These are phyloP conservation scores for Phialemoniopsis sp. DNA, from an alignment of 2,329 filamentous ascomycete genomes.

Conservation along the genomic window DNA sequence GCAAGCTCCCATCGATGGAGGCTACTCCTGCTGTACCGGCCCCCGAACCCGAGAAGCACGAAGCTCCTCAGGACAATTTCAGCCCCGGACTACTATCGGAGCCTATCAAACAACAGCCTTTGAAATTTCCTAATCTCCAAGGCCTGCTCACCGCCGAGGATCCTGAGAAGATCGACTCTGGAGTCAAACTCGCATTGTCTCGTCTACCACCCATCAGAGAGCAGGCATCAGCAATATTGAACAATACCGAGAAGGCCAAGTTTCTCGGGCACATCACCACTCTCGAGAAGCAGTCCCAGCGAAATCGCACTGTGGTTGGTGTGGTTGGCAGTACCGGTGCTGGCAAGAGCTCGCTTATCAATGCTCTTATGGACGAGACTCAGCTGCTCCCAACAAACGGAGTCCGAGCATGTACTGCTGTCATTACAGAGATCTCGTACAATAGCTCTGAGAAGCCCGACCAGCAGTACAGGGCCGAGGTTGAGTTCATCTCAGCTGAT, in stretches of 20 bases:
- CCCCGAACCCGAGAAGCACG: no score
- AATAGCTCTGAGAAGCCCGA: constrained; percentile 36
- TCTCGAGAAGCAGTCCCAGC: constrained; percentile 29
- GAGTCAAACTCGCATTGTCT: no score
- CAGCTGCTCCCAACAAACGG: constrained; percentile 37
- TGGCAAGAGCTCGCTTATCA: constrained; percentile 60
- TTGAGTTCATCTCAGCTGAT: constrained; percentile 49
- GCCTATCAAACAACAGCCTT: no score
- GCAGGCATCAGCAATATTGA: no score
- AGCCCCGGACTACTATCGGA: no score
- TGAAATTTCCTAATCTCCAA: no score
- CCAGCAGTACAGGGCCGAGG: constrained; percentile 43
- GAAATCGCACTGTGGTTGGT: constrained; percentile 43
- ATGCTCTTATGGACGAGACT: constrained; percentile 54
- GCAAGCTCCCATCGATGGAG: no score
- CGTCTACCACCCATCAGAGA: no score
- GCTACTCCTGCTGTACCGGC: no score
- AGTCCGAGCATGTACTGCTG: constrained; percentile 59
- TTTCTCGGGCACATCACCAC: constrained; percentile 26
- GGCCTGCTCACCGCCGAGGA: no score
- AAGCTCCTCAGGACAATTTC: no score
- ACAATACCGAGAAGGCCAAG: constrained; percentile 12
- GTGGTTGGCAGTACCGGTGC: constrained; percentile 59
- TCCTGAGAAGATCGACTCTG: no score
- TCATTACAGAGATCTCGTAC: constrained; percentile 56